Evolutionary conservation across 2,329 filamentous ascomycete species (phyloP).

Genomic region (Ophiocordyceps camponoti-floridani): DNA sequence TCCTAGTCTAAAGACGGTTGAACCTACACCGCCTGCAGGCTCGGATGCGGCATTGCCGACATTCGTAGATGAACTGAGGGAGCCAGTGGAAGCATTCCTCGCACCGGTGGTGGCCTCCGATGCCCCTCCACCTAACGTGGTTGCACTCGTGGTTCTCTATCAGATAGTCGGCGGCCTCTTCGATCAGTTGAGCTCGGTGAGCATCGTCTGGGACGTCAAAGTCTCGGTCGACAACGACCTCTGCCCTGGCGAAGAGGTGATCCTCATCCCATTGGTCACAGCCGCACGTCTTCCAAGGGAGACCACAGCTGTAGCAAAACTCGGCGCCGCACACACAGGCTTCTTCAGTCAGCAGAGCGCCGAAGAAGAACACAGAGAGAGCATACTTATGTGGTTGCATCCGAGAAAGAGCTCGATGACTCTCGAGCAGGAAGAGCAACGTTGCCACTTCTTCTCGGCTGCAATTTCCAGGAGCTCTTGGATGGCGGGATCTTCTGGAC

Average conservation of each 20-base stretch:
- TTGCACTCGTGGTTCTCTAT: slow-evolving; percentile 19
- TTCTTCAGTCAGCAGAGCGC: slow-evolving; percentile 2
- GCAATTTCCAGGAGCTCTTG: slow-evolving; percentile 22
- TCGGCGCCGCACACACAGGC: slow-evolving; percentile 25
- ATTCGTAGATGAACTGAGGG: slow-evolving; percentile 25
- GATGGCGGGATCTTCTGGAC: slow-evolving; percentile 21
- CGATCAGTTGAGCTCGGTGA: not conserved
- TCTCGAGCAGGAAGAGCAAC: slow-evolving; percentile 23
- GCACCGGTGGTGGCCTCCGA: slow-evolving; percentile 17
- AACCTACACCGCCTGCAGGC: slow-evolving; percentile 27
- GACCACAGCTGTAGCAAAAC: slow-evolving; percentile 30
- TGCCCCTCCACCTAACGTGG: slow-evolving; percentile 17
- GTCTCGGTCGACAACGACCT: slow-evolving; percentile 12
- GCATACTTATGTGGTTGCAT: slow-evolving; percentile 39
- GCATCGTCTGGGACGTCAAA: not conserved
- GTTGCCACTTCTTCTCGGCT: slow-evolving; percentile 25
- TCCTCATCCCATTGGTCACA: slow-evolving; percentile 21
- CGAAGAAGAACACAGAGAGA: too few species aligned
- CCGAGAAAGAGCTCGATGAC: slow-evolving; percentile 28
- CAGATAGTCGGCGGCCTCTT: slow-evolving; percentile 2
- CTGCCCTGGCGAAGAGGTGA: slow-evolving; percentile 13
- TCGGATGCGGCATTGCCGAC: slow-evolving; percentile 22
- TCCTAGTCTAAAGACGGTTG: slow-evolving; percentile 16
- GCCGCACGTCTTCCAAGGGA: slow-evolving; percentile 18
- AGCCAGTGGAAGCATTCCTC: slow-evolving; percentile 24